Conservation (phyloP, 495 filamentous ascomycete species). For the Parathielavia appendiculata region DNA sequence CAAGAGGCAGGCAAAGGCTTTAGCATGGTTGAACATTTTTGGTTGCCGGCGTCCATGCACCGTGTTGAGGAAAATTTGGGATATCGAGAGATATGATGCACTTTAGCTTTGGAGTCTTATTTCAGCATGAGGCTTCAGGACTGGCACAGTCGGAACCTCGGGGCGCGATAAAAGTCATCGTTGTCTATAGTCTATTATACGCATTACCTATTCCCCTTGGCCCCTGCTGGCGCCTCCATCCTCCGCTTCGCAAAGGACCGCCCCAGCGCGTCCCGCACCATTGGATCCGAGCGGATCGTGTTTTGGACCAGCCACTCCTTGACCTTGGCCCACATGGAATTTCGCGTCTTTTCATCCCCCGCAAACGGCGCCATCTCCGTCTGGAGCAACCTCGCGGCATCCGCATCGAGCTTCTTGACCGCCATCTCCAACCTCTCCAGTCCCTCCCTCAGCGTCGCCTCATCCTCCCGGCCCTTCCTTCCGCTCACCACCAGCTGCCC, state of each 20-base stretch:
- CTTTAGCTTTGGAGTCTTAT: background rate
- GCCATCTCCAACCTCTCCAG: constrained; percentile 53
- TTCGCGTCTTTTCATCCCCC: constrained; percentile 58
- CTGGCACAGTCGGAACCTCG: background rate
- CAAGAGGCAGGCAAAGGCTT: constrained; percentile 62
- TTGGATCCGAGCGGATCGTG: constrained; percentile 64
- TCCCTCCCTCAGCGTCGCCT: constrained; percentile 40
- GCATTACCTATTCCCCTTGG: constrained; percentile 45
- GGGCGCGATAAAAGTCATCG: background rate
- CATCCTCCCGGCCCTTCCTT: constrained; percentile 32
- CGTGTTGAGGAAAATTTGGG: background rate
- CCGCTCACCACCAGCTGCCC: constrained; percentile 25
- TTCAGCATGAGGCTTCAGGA: too few species aligned
- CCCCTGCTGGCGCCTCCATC: constrained; percentile 51
- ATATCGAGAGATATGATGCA: background rate
- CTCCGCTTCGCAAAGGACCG: constrained; percentile 55
- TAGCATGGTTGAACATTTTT: constrained; percentile 28
- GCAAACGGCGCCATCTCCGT: constrained; percentile 80
- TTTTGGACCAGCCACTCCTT: constrained; percentile 74
- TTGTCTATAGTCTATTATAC: background rate
- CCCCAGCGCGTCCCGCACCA: constrained; percentile 69
- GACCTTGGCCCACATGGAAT: constrained; percentile 57
- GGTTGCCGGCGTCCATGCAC: too few species aligned
- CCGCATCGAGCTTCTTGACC: constrained; percentile 55
- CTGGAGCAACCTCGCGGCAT: constrained; percentile 63